Base-by-base conservation (phyloP, 2,329 filamentous ascomycete species). In the Cordyceps militaris region DNA sequence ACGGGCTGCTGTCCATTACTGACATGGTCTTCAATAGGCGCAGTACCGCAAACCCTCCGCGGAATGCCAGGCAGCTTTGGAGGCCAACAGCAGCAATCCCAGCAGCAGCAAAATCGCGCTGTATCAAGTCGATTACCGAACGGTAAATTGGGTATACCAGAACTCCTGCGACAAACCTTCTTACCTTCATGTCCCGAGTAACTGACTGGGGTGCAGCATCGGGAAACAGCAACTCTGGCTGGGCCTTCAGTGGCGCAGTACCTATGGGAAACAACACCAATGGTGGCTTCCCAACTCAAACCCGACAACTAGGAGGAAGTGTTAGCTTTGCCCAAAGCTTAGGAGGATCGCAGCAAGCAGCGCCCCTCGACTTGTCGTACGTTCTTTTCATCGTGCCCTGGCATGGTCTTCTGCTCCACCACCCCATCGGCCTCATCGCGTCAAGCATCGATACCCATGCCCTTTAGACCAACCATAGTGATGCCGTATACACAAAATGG, bases 311-410 rank as follows among this genome's bases (percentile, higher is more conserved):
- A 66, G 77, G 79, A 61, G 76, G 82, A 64, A 84, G 80, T 69
- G 74, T 84, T 59, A 87, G 83, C 70, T 87, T 87, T 71, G 83
- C 84, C 50, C 84, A 87, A 69, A 86, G 82, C 67, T 73, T 87
- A 66, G 79, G 79, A 66, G 81, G 81, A 61, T 85, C 83, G 59
- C 83, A 85, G 70, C 79, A 81, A 64, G 74, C 80, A 63, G 83
- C 83, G 61, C 79, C 83, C 43, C 71, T 87, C 60, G 84, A 87
- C 68, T 74, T 82, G 58, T 84, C 83, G 84, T 87, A 81, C 73
- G 84, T 85, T 63, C 60, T 65, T 63, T 63, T 59, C 60, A 47
- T 26, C 26, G 36, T 48, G n/a, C 44, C 21, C 28, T 14, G 7
- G 21, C 34, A 34, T 13, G 9, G 26, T 13, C 32, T 28, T 24